Evolutionary conservation across 192 early-diverging fungal species (phyloP).

Genomic region (Coemansia sp.): DNA sequence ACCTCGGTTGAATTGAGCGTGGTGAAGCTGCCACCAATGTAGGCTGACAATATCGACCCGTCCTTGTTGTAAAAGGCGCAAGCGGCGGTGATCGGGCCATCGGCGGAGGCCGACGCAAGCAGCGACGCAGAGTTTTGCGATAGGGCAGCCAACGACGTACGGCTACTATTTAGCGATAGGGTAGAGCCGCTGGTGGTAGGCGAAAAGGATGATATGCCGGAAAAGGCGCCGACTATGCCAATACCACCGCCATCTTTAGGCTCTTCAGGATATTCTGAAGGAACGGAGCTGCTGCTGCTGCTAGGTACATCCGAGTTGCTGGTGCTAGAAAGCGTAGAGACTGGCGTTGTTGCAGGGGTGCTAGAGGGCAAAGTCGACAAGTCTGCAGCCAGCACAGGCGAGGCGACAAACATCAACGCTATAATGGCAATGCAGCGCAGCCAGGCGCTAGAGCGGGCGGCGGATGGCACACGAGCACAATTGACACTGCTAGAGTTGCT

Average conservation of each 20-base stretch:
- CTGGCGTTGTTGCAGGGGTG: background rate
- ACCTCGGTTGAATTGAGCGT: constrained; percentile 34
- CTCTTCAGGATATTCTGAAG: constrained; percentile 2
- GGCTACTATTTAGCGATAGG: constrained; percentile 32
- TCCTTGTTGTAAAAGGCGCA: constrained; percentile 49
- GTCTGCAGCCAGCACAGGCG: constrained; percentile 33
- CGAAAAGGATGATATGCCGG: constrained; percentile 50
- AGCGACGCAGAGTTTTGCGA: constrained; percentile 35
- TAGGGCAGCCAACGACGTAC: constrained; percentile 46
- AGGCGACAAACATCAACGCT: constrained; percentile 28
- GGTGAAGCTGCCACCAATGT: constrained; percentile 50
- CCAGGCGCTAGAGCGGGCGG: constrained; percentile 13
- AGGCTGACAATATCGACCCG: constrained; percentile 31
- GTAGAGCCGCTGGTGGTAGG: constrained; percentile 31
- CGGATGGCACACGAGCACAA: background rate
- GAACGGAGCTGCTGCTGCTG: background rate
- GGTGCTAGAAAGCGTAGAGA: background rate
- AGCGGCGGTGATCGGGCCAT: constrained; percentile 36
- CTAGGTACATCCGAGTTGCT: background rate
- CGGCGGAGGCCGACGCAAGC: constrained; percentile 28
- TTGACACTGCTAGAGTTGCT: background rate
- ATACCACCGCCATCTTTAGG: constrained; percentile 41
- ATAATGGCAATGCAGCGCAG: constrained; percentile 23
- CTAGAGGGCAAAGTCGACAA: background rate
- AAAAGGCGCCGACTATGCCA: constrained; percentile 57